A percentile compares a stretch with the other conserved stretches of the same genome.
phyloP scores from a whole-genome alignment of 106 monocot species.

The Ottelia alismoides region DNA sequence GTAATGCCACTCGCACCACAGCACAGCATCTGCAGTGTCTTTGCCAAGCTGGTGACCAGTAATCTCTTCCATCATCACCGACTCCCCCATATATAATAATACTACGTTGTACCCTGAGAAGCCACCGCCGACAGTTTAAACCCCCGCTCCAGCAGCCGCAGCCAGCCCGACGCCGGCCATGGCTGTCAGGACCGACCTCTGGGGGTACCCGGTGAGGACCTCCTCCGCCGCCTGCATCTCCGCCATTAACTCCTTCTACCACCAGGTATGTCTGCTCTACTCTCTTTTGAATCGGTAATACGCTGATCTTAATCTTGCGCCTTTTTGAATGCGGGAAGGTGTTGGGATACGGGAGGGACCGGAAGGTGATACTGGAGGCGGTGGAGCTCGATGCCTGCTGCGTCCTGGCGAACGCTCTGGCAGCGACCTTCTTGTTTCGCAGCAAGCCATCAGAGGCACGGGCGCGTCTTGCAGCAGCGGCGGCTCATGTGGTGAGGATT shows the following conservation, averaged over 20 bases:
- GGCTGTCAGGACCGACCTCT: conserved; percentile 20
- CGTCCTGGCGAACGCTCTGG: conserved; percentile 43
- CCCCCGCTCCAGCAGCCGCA: too few relatives aligned
- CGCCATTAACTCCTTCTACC: conserved; percentile 47
- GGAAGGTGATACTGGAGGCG: conserved; percentile 37
- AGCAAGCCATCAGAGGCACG: conserved; percentile 13
- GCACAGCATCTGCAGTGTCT: too few relatives aligned
- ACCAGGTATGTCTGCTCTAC: conserved; percentile 6
- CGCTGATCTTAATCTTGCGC: too few relatives aligned
- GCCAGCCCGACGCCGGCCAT: conserved; percentile 2
- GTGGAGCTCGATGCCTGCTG: conserved; percentile 28
- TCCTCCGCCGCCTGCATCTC: conserved; percentile 39
- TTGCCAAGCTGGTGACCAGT: too few relatives aligned
- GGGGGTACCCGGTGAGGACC: conserved; percentile 46
- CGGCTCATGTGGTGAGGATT: conserved; percentile 14
- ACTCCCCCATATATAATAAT: too few relatives aligned
- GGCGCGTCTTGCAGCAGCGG: conserved; percentile 21
- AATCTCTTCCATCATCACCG: too few relatives aligned
- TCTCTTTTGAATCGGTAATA: too few relatives aligned
- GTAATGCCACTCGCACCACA: too few relatives aligned
- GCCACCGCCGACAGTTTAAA: too few relatives aligned
- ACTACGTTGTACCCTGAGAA: too few relatives aligned
- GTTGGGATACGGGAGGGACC: conserved; percentile 32
- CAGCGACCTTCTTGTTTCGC: conserved; percentile 26
- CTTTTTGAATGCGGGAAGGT: conserved; percentile 6